phyloP scores from a whole-genome alignment of 345 rosid genomes.

The Chamaenerion angustifolium region DNA sequence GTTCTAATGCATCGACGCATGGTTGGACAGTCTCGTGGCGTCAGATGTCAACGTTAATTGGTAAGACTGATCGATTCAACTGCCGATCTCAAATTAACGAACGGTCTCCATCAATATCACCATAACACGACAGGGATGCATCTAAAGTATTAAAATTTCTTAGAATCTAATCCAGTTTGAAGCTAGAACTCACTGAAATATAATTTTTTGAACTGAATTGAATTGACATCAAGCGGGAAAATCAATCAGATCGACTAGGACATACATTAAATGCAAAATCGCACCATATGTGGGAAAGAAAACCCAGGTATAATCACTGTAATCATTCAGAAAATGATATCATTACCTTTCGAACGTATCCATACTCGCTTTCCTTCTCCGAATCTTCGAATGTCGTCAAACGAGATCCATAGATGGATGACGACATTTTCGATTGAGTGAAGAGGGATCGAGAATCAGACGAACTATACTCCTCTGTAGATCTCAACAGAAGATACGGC shows the following conservation, averaged over 20 bases:
- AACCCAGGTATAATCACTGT: too few species aligned
- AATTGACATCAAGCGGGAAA: too few species aligned
- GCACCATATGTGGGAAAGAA: too few species aligned
- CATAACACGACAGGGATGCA: background rate
- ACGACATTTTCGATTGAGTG: conserved; percentile 39
- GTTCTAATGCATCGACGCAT: background rate
- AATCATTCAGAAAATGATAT: background rate
- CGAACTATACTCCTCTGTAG: background rate
- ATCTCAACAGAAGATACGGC: conserved; percentile 12
- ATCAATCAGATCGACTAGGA: too few species aligned
- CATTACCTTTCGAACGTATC: conserved; percentile 87
- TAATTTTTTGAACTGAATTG: too few species aligned
- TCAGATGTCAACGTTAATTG: background rate
- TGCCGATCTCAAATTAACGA: background rate
- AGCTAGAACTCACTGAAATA: too few species aligned
- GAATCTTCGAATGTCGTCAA: conserved; percentile 88
- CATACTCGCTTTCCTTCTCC: conserved; percentile 98
- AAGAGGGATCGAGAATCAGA: background rate
- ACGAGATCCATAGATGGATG: conserved; percentile 59
- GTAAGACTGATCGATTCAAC: conserved; percentile 1
- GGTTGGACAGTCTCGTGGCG: background rate
- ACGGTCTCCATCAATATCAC: background rate
- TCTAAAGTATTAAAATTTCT: too few species aligned
- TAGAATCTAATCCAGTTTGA: too few species aligned
- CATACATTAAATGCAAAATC: too few species aligned